phyloP scores from a whole-genome alignment of 140 eudicot genomes.

The Senecio squalidus region DNA sequence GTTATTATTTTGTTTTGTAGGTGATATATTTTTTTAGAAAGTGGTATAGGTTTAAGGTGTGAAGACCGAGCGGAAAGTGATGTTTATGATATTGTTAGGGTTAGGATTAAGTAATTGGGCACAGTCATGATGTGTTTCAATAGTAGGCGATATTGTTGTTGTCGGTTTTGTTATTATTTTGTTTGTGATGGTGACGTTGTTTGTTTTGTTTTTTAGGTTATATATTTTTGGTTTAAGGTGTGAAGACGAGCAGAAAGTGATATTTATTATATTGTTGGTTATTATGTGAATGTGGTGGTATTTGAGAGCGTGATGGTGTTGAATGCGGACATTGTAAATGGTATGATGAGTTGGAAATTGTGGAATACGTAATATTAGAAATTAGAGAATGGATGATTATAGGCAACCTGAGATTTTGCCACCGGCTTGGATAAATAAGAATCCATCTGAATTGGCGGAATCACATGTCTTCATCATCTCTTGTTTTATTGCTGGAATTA shows the following conservation, averaged over 20 bases:
- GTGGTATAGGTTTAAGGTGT: too few species aligned
- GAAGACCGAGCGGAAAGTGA: too few species aligned
- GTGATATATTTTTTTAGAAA: too few species aligned
- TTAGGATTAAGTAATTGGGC: too few species aligned
- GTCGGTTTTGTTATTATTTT: conserved; percentile 3
- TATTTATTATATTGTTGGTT: too few species aligned
- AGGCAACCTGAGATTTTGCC: conserved; percentile 50
- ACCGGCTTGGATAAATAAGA: conserved; percentile 49
- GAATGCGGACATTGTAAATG: background rate
- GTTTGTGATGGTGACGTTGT: conserved; percentile 1
- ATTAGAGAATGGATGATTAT: conserved; percentile 66
- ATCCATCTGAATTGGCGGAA: conserved; percentile 66
- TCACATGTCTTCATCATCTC: conserved; percentile 68
- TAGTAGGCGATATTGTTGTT: conserved; percentile 2
- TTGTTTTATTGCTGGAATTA: conserved; percentile 78
- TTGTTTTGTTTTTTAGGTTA: conserved; percentile 20
- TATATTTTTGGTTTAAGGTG: conserved; percentile 2
- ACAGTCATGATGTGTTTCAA: too few species aligned
- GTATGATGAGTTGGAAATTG: conserved; percentile 1
- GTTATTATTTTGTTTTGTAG: too few species aligned
- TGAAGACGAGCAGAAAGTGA: conserved; percentile 3
- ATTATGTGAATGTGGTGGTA: background rate
- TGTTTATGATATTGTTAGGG: too few species aligned
- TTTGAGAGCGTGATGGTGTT: background rate
- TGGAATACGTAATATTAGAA: conserved; percentile 26